These are phyloP conservation scores for Thielaviopsis ethacetica DNA, from an alignment of 2,329 filamentous ascomycete species.

Conservation along the genomic window DNA sequence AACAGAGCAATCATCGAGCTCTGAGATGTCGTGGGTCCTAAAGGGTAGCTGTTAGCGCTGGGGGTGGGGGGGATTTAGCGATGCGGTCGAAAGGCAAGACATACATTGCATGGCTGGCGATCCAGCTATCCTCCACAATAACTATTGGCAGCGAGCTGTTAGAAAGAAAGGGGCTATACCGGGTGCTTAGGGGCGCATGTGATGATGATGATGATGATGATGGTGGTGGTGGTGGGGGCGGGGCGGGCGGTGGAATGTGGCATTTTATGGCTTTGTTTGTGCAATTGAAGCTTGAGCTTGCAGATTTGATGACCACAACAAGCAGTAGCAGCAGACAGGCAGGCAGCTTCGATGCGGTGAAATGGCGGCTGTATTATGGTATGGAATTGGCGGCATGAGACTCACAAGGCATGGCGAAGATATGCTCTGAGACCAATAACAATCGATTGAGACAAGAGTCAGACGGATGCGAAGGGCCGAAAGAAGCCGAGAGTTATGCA, in stretches of 20 bases:
- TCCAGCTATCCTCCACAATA: slow-evolving; percentile 24
- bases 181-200: not conserved
- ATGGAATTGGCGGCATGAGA: slow-evolving; percentile 11
- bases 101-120: slow-evolving; percentile 24
- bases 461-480: not conserved
- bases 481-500: not conserved
- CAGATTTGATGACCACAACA: not conserved
- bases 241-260: not conserved
- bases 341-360: slow-evolving; percentile 2
- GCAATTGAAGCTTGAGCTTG: not conserved
- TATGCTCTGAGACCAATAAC: not conserved
- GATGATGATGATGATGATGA: too few relatives aligned
- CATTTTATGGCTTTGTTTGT: not conserved
- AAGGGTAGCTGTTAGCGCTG: not conserved
- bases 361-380: not conserved
- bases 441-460: not conserved
- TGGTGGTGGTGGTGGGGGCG: not conserved
- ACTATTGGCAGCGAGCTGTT: slow-evolving; percentile 15
- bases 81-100: not conserved
- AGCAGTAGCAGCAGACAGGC: not conserved
- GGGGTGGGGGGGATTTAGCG: not conserved
- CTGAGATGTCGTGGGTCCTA: slow-evolving; percentile 46
- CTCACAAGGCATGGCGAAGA: slow-evolving; percentile 22
- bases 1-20: slow-evolving; percentile 58
- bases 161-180: not conserved